Conservation (phyloP, 306 rosid species). For the Lithocarpus polystachyus region DNA sequence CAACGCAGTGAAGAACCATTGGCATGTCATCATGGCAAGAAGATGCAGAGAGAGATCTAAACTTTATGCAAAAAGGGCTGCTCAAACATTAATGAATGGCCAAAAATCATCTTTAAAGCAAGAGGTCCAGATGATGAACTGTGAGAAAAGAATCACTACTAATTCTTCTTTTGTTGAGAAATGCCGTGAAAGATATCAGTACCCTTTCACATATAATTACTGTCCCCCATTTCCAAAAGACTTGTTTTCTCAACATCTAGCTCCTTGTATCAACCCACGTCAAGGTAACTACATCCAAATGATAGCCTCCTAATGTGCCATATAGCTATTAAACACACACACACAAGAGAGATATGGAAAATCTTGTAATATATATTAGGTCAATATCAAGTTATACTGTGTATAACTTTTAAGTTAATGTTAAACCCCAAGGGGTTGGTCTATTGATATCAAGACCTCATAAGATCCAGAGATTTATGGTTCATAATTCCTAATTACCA, state of each 20-base stretch:
- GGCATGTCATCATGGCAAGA: constrained; percentile 98
- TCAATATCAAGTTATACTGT: no score
- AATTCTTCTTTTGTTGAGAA: constrained; percentile 36
- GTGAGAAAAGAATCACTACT: constrained; percentile 19
- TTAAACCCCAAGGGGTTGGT: no score
- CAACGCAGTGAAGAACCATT: constrained; percentile 93
- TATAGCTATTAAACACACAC: no score
- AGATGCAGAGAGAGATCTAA: constrained; percentile 58
- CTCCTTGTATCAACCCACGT: constrained; percentile 28
- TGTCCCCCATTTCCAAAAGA: constrained; percentile 29
- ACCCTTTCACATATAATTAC: constrained; percentile 20
- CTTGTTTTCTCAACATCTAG: constrained; percentile 27
- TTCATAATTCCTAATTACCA: no score
- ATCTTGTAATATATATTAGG: no score
- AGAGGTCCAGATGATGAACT: constrained; percentile 5
- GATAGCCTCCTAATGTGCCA: background rate
- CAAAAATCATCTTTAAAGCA: constrained; percentile 14
- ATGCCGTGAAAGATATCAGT: constrained; percentile 22
- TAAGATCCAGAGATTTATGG: no score
- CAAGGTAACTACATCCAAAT: constrained; percentile 30
- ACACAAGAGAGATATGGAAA: no score
- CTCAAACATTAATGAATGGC: background rate
- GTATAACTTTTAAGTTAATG: no score
- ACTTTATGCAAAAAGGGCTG: constrained; percentile 40
- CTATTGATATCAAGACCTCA: no score